Conservation (phyloP, 78 protist species). For the Dictyostelium intermedium region DNA sequence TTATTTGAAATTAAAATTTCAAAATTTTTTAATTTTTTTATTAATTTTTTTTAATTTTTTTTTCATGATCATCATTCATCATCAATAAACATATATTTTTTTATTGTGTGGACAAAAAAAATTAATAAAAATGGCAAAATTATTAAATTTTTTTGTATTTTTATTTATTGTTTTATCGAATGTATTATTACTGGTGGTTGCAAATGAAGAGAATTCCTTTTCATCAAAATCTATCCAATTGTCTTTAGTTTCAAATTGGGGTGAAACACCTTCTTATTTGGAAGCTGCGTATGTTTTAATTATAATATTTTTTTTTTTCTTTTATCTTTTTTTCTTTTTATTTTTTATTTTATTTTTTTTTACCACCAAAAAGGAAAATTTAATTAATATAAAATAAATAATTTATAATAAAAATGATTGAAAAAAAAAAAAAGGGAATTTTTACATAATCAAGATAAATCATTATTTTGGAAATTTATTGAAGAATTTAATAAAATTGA, state of each 20-base stretch:
- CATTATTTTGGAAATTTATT: slow-evolving; percentile 41
- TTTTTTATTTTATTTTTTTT: neutral
- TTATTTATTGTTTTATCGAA: neutral
- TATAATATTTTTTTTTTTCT: neutral
- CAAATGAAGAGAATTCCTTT: neutral
- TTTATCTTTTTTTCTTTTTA: too few relatives aligned
- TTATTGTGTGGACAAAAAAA: neutral
- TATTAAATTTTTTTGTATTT: neutral
- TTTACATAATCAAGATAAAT: slow-evolving; percentile 15
- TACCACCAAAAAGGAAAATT: too few relatives aligned
- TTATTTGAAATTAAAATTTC: too few relatives aligned
- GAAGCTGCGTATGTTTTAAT: slow-evolving; percentile 31
- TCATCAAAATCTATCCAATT: slow-evolving; percentile 16
- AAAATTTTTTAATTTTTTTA: too few relatives aligned
- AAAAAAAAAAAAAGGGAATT: slow-evolving; percentile 41
- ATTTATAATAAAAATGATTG: too few relatives aligned
- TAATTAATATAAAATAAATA: neutral
- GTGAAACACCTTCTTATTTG: slow-evolving; percentile 30
- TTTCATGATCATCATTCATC: neutral
- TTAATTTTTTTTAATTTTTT: too few relatives aligned
- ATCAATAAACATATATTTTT: neutral
- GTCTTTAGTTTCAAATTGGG: slow-evolving; percentile 70
- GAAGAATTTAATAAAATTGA: neutral
- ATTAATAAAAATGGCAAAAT: neutral
- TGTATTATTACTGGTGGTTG: neutral